A percentile compares a stretch with the other conserved stretches of the same genome.
Conservation (phyloP, 2,329 filamentous ascomycete genomes). For the Alternaria atra region DNA sequence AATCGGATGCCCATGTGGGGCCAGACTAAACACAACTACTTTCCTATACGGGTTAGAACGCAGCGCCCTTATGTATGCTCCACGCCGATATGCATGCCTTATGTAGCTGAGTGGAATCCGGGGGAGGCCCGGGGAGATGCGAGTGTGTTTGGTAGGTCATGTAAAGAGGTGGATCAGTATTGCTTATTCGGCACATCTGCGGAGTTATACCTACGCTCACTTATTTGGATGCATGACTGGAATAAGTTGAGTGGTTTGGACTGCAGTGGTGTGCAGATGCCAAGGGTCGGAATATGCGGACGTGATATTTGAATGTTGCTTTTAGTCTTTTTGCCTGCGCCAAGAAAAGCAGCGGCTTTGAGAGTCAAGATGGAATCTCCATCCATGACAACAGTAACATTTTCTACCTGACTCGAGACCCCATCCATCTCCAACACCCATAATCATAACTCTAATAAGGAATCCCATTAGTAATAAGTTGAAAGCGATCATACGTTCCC, state of each 20-base stretch:
- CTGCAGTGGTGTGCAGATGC: background rate
- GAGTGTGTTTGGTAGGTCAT: background rate
- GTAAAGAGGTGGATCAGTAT: background rate
- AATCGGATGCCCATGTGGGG: constrained; percentile 4
- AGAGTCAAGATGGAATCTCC: too few relatives aligned
- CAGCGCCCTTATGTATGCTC: constrained; percentile 5
- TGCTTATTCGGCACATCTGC: background rate
- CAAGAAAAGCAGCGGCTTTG: background rate
- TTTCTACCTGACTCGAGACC: background rate
- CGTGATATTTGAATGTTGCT: background rate
- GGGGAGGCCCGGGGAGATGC: background rate
- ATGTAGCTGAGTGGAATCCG: background rate
- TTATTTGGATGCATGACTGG: background rate
- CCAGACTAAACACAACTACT: background rate
- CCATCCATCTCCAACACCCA: background rate
- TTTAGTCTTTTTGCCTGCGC: background rate
- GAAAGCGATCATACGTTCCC: constrained; percentile 96
- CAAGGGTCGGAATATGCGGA: background rate
- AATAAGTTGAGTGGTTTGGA: background rate
- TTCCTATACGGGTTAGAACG: constrained; percentile 1
- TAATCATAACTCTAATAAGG: constrained; percentile 70
- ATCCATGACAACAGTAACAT: background rate
- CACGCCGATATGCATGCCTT: constrained; percentile 1
- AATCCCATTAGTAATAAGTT: constrained; percentile 95
- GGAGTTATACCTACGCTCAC: background rate